Base-by-base conservation (phyloP, 2,329 filamentous ascomycete genomes). In the Achaetomium macrosporum region DNA sequence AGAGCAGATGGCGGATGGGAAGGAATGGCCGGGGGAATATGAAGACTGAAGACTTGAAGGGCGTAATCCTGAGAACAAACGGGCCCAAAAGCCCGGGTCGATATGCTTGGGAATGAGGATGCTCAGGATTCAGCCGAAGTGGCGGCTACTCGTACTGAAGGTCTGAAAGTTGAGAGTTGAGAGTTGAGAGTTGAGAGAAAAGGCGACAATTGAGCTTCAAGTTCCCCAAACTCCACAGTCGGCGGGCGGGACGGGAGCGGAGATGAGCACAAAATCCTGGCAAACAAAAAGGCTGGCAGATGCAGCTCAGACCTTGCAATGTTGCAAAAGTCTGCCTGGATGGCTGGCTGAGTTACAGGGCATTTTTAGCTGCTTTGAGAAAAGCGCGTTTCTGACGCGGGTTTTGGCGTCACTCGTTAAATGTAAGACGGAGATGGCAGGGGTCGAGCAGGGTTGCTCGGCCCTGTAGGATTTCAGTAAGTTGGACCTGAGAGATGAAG, bases 391-490 rank as follows among this genome's bases (percentile, higher is more conserved):
- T 49, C 37, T 41, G 51, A 61, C 60, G 60, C 57, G 60, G 53
- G 40, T 61, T 62, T 59, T 61, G 60, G 60, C 60, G 60, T 61
- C 56, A 50, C 47, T 43, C 51, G 53, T 58, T 58, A 58, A 56
- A 25, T 25, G 25, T 25, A 25, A 25, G 25, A 25, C 25, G 7
- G 35, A 44, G 37, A 36, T 17, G 47, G 51, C 51, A 52, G 50
- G 46, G 55, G 52, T 30, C 2, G 20, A 35, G 25, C 19, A 29
- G 46, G 46, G 13, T 4, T 42, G 31, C n/a, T 37, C 36, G 39
- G 42, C 41, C 29, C 29, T 53, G 25, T 30, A 25, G 25, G 4
- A 25, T 7, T 25, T 25, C 25, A 25, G 4, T 25, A n/a, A n/a
- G 13, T 20, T 30, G 41, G 25, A 5, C 29, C 16, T 10, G 13